Evolutionary conservation across 345 rosid species (phyloP).

Genomic region (Gossypium raimondii): DNA sequence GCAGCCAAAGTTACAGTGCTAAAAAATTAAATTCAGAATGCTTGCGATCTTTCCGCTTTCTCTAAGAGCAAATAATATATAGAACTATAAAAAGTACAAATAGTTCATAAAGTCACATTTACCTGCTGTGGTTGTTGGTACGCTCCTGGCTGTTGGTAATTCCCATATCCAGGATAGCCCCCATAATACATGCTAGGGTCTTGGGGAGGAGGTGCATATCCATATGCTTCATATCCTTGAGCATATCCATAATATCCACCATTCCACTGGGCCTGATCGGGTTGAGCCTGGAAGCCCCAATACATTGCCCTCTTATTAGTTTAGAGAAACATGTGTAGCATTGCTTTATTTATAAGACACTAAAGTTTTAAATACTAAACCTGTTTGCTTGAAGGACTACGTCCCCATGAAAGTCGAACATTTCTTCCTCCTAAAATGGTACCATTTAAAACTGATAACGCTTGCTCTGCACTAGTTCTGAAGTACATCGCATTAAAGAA

Average conservation of each 20-base stretch:
- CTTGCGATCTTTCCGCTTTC: not conserved
- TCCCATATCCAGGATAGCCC: slow-evolving; percentile 81
- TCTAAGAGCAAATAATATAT: not conserved
- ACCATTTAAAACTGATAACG: slow-evolving; percentile 62
- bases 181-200: slow-evolving; percentile 88
- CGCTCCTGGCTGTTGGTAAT: slow-evolving; percentile 78
- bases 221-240: slow-evolving; percentile 87
- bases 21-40: not conserved
- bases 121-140: slow-evolving; percentile 91
- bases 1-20: not conserved
- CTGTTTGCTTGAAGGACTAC: slow-evolving; percentile 91
- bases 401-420: slow-evolving; percentile 96
- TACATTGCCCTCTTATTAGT: not conserved
- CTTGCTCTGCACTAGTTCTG: slow-evolving; percentile 87
- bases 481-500: slow-evolving; percentile 1
- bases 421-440: slow-evolving; percentile 79
- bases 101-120: not conserved
- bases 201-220: slow-evolving; percentile 79
- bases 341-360: slow-evolving; percentile 21
- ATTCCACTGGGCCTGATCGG: slow-evolving; percentile 85
- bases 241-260: slow-evolving; percentile 76
- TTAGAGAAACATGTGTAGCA: not conserved
- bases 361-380: slow-evolving; percentile 26
- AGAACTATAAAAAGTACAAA: not conserved
- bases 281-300: slow-evolving; percentile 42